Conservation (phyloP, 495 filamentous ascomycete species). For the Pseudomonodictys pantanalensis region DNA sequence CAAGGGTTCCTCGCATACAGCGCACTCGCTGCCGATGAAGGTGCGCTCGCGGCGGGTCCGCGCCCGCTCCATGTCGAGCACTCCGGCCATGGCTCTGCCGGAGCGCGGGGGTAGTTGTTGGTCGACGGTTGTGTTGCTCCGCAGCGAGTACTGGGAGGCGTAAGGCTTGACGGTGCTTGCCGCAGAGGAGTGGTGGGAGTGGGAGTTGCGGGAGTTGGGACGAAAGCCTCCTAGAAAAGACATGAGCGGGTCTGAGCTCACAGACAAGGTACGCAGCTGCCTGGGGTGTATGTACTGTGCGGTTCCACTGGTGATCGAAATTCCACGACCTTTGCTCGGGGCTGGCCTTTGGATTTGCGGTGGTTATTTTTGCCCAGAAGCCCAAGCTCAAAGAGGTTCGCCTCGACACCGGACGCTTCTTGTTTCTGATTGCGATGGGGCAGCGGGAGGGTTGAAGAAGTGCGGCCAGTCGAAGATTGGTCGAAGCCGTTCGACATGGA, state of each 20-base stretch:
- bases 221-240: conserved; percentile 34
- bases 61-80: conserved; percentile 73
- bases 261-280: conserved; percentile 15
- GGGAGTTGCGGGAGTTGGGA: conserved; percentile 29
- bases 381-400: conserved; percentile 33
- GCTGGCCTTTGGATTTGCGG: conserved; percentile 22
- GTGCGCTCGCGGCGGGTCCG: conserved; percentile 86
- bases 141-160: conserved; percentile 9
- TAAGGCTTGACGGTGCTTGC: no score
- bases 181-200: background rate
- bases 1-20: conserved; percentile 94
- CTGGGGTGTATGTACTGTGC: conserved; percentile 30
- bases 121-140: conserved; percentile 20
- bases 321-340: conserved; percentile 26
- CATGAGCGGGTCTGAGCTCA: conserved; percentile 34
- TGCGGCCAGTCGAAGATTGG: conserved; percentile 8
- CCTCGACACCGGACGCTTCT: conserved; percentile 18
- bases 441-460: background rate
- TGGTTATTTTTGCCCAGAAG: conserved; percentile 27
- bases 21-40: conserved; percentile 90
- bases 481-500: conserved; percentile 33
- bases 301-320: conserved; percentile 29
- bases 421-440: conserved; percentile 25
- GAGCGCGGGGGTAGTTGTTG: conserved; percentile 40
- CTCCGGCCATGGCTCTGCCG: conserved; percentile 63